Percentiles rank a stretch among this genome's conserved stretches.
These are phyloP conservation scores for Chloroidium sp. DNA, from an alignment of 163 green algal genomes.

Conservation along the genomic window DNA sequence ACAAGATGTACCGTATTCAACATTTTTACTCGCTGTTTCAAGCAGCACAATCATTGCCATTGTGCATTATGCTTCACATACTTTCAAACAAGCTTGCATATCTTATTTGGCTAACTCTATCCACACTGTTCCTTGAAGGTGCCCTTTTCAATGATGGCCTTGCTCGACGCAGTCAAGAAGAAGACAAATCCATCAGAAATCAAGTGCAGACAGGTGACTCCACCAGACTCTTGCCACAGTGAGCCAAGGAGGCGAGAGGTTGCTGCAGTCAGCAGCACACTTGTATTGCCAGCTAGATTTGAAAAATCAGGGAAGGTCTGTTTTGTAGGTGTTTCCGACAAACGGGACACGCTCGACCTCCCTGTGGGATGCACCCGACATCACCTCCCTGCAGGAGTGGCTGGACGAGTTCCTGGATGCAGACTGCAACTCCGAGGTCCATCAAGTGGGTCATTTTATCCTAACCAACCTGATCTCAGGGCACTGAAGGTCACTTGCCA, in stretches of 20 bases:
- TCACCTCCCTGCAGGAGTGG: conserved; percentile 14
- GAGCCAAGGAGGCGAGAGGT: too few species aligned
- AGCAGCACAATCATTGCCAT: too few species aligned
- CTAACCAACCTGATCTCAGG: background rate
- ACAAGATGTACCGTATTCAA: too few species aligned
- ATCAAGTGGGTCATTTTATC: conserved; percentile 10
- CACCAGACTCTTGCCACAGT: background rate
- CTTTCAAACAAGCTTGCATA: too few species aligned
- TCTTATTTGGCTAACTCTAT: too few species aligned
- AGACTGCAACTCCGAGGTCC: conserved; percentile 22
- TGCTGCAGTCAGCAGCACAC: too few species aligned
- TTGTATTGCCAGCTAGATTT: too few species aligned
- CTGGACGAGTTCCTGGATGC: conserved; percentile 25
- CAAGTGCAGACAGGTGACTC: conserved; percentile 16
- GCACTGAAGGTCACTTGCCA: background rate
- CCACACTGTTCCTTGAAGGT: background rate
- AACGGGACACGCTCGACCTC: conserved; percentile 3
- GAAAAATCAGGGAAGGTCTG: too few species aligned
- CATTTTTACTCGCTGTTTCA: too few species aligned
- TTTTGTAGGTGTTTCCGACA: conserved; percentile 9
- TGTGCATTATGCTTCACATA: too few species aligned
- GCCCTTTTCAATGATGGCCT: conserved; percentile 20
- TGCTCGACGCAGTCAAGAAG: conserved; percentile 16
- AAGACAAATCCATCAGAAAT: conserved; percentile 15
- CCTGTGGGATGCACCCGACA: conserved; percentile 16